phyloP scores from a whole-genome alignment of 2,329 filamentous ascomycete species.

The Byssothecium circinans region DNA sequence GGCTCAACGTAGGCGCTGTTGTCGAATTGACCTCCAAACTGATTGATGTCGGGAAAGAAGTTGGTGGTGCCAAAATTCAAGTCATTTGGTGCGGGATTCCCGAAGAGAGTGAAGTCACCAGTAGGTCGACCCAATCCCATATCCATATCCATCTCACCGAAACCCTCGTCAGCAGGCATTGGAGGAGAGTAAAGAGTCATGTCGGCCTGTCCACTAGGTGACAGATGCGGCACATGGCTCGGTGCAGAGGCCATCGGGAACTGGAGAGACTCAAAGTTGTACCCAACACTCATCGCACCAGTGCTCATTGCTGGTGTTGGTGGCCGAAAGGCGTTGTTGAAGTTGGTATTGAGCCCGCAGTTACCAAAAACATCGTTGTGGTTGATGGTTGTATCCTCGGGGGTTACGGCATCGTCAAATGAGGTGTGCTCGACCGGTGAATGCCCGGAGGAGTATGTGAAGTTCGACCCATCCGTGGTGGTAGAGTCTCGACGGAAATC shows the following conservation, averaged over 20 bases:
- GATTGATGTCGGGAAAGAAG: slow-evolving; percentile 44
- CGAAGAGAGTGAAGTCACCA: slow-evolving; percentile 66
- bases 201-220: slow-evolving; percentile 68
- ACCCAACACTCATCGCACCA: slow-evolving; percentile 37
- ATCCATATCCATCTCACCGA: slow-evolving; percentile 47
- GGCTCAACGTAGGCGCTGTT: slow-evolving; percentile 29
- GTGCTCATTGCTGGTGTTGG: slow-evolving; percentile 51
- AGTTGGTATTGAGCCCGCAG: slow-evolving; percentile 62
- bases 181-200: slow-evolving; percentile 70
- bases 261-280: slow-evolving; percentile 44
- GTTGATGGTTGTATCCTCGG: slow-evolving; percentile 54
- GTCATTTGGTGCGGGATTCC: slow-evolving; percentile 26
- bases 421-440: slow-evolving; percentile 46
- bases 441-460: slow-evolving; percentile 45
- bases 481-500: slow-evolving; percentile 43
- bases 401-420: slow-evolving; percentile 50
- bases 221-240: slow-evolving; percentile 57
- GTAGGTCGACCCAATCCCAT: slow-evolving; percentile 37
- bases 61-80: slow-evolving; percentile 30
- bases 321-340: slow-evolving; percentile 61
- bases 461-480: slow-evolving; percentile 39
- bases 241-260: slow-evolving; percentile 26
- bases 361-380: slow-evolving; percentile 62
- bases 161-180: slow-evolving; percentile 65
- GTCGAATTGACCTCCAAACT: slow-evolving; percentile 46